Evolutionary conservation across 2,329 filamentous ascomycete species (phyloP), one percentile per base, ranked within the genome.

Genomic region (Thielaviopsis euricoi): DNA sequence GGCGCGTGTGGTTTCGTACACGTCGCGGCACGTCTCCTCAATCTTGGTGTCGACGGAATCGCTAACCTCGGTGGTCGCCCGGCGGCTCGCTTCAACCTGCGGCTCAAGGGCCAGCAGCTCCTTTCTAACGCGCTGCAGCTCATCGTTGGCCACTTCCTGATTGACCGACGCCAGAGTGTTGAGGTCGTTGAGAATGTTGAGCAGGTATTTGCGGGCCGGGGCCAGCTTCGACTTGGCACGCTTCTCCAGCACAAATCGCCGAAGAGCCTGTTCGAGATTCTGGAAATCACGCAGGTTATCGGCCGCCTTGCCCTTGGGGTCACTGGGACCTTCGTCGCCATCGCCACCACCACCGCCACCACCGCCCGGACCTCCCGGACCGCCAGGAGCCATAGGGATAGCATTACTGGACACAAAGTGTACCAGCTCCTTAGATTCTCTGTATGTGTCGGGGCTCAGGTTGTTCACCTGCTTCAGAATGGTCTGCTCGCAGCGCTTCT

Each of bases 381-480:
- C 71, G 17, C 79, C 76, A 10, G 82, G 79, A 0, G 76, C 78
- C 57, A 87, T 83, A 0, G 91, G 91, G 60, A 98, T 87, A 3
- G 90, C 90, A 68, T 96, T 95, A 67, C 91, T 97, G 1, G 93
- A 97, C 2, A 98, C 93, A 64, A 98, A 98, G 68, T 98, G 93
- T 3, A 98, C 93, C 7, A 98, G 76, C 66, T 98, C 93, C 1
- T 83, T 80, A 0, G 89, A 85, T 67, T 98, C 93, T 68, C 97
- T 97, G 75, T 84, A 86, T 0, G 93, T 98, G 55, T 85, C 83
- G 2, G 91, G 93, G 66, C 91, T 97, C n/a, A 98, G 76, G 25
- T 82, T 82, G 53, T 80, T 76, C 17, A 98, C 84, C 70, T 97
- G 91, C 65, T 96, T 89, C 60, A 98, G 70, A 54, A 98, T 93